phyloP scores from a whole-genome alignment of 305 asterid species.

The Ilex paraguariensis region DNA sequence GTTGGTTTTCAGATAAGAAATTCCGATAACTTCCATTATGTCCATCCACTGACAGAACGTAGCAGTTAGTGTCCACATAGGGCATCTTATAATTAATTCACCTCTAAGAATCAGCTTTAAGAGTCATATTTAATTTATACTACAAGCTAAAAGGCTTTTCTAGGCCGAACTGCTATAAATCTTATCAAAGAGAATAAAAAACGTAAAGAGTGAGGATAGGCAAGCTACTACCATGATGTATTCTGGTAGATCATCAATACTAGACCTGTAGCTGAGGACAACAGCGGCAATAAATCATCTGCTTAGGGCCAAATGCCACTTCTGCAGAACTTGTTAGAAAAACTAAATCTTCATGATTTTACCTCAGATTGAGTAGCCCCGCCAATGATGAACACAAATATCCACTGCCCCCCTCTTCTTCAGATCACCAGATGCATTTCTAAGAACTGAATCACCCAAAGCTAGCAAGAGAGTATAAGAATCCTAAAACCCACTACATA shows the following conservation, averaged over 20 bases:
- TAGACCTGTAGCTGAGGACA: conserved; percentile 75
- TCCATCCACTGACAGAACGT: too few relatives aligned
- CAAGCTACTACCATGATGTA: conserved; percentile 60
- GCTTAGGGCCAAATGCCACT: conserved; percentile 2
- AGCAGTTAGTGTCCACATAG: too few relatives aligned
- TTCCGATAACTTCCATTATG: too few relatives aligned
- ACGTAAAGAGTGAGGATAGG: background rate
- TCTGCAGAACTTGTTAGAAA: background rate
- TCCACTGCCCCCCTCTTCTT: conserved; percentile 95
- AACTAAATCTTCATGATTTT: conserved; percentile 3
- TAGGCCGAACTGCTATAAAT: background rate
- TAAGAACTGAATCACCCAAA: conserved; percentile 73
- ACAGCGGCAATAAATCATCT: conserved; percentile 14
- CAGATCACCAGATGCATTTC: conserved; percentile 40
- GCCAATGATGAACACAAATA: conserved; percentile 79
- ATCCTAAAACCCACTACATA: conserved; percentile 3
- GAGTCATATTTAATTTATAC: too few relatives aligned
- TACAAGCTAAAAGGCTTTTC: background rate
- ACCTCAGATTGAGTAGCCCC: conserved; percentile 99
- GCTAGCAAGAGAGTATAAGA: conserved; percentile 11
- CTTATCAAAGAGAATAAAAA: background rate
- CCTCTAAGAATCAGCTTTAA: too few relatives aligned
- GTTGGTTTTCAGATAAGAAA: too few relatives aligned
- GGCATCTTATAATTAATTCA: too few relatives aligned
- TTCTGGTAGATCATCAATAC: conserved; percentile 86